Conservation (phyloP, 2,329 filamentous ascomycete species). For the Monosporascus sp. region DNA sequence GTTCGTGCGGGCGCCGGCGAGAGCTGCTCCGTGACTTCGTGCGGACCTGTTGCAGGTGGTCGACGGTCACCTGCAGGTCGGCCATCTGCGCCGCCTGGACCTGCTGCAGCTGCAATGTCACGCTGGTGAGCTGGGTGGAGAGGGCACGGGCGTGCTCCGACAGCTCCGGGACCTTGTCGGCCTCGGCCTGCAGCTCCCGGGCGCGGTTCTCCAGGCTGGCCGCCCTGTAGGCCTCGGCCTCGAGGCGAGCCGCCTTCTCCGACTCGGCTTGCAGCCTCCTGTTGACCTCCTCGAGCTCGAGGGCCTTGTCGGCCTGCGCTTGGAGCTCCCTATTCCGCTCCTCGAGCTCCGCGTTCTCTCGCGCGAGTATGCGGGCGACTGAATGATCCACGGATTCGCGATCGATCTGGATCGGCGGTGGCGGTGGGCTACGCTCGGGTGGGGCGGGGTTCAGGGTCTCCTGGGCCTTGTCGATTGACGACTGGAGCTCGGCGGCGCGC, state of each 20-base stretch:
- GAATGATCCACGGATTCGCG: background rate
- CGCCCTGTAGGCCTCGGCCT: background rate
- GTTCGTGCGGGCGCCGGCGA: conserved; percentile 16
- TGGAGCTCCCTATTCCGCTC: conserved; percentile 3
- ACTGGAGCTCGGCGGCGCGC: conserved; percentile 10
- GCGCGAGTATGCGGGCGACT: background rate
- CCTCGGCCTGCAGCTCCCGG: conserved; percentile 15
- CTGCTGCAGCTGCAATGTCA: conserved; percentile 9
- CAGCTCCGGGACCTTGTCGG: conserved; percentile 12
- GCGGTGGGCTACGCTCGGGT: background rate
- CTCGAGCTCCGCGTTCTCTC: conserved; percentile 3
- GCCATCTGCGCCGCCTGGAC: conserved; percentile 10
- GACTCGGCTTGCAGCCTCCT: background rate
- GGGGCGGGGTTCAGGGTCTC: background rate
- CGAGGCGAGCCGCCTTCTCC: background rate
- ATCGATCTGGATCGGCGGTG: background rate
- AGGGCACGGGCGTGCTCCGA: conserved; percentile 18
- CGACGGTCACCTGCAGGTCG: conserved; percentile 13
- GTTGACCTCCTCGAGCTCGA: background rate
- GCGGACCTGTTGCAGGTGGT: conserved; percentile 9
- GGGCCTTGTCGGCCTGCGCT: background rate
- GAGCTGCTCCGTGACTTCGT: conserved; percentile 21
- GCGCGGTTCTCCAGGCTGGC: conserved; percentile 16
- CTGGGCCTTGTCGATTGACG: conserved; percentile 6
- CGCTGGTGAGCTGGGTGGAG: conserved; percentile 5